Evolutionary conservation across 768 basidiomycete genomes (phyloP).

Genomic region (Mycena capillaripes): DNA sequence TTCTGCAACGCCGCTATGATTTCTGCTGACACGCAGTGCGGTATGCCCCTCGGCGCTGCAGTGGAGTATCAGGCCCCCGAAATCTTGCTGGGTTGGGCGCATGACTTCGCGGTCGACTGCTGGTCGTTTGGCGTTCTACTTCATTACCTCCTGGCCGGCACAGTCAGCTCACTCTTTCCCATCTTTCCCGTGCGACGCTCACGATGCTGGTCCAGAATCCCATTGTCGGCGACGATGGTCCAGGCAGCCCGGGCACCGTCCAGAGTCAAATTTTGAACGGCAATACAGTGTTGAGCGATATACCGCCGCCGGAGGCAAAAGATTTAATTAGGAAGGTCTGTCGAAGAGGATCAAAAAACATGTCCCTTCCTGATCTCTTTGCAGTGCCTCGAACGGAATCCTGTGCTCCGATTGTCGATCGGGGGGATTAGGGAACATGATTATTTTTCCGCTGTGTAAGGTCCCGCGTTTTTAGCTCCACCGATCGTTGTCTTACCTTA

Average conservation of each 20-base stretch:
- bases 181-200: background rate
- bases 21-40: background rate
- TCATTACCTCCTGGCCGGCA: constrained; percentile 63
- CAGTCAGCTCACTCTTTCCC: constrained; percentile 26
- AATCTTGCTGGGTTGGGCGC: constrained; percentile 66
- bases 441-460: constrained; percentile 66
- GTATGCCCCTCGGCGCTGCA: constrained; percentile 17
- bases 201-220: constrained; percentile 54
- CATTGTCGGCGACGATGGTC: constrained; percentile 41
- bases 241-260: constrained; percentile 28
- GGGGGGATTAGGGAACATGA: constrained; percentile 59
- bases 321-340: constrained; percentile 64
- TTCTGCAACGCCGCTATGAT: constrained; percentile 43
- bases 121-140: constrained; percentile 72
- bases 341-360: background rate
- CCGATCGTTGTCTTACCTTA: constrained; percentile 30
- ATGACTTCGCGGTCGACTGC: constrained; percentile 66
- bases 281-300: constrained; percentile 48
- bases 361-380: background rate
- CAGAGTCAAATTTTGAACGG: constrained; percentile 47
- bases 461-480: constrained; percentile 15
- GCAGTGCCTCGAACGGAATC: constrained; percentile 72
- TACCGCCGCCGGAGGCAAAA: constrained; percentile 47
- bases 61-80: constrained; percentile 65
- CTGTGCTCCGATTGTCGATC: constrained; percentile 58